Evolutionary conservation across 2,329 filamentous ascomycete species (phyloP).

Genomic region (Cladosporium halotolerans): DNA sequence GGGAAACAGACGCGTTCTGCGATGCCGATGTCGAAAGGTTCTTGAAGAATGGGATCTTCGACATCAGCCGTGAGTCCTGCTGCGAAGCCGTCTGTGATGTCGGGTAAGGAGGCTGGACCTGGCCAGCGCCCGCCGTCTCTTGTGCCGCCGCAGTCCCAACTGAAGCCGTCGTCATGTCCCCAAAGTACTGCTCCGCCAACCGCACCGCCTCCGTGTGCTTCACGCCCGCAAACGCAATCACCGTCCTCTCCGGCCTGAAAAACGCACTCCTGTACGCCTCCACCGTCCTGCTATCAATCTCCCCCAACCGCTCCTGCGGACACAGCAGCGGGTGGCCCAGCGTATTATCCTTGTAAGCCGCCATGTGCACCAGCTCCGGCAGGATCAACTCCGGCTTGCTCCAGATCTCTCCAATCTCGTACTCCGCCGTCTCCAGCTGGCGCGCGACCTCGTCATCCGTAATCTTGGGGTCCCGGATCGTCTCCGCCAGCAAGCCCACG

Average conservation of each 20-base stretch:
- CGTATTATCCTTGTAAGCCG: constrained; percentile 93
- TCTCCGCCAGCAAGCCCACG: constrained; percentile 81
- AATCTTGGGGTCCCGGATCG: constrained; percentile 77
- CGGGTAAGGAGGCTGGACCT: constrained; percentile 28
- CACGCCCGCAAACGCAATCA: constrained; percentile 91
- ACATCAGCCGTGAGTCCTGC: constrained; percentile 62
- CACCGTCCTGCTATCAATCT: constrained; percentile 69
- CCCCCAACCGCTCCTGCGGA: constrained; percentile 70
- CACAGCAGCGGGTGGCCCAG: constrained; percentile 90
- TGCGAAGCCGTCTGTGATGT: constrained; percentile 36
- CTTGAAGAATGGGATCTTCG: constrained; percentile 84
- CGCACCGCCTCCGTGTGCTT: constrained; percentile 72
- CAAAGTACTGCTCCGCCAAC: constrained; percentile 79
- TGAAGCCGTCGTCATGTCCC: constrained; percentile 63
- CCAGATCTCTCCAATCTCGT: constrained; percentile 97
- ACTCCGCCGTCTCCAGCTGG: constrained; percentile 85
- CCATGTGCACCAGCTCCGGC: constrained; percentile 90
- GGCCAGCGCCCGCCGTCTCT: constrained; percentile 14
- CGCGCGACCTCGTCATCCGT: constrained; percentile 80
- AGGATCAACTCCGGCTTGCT: constrained; percentile 92
- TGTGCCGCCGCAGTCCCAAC: constrained; percentile 19
- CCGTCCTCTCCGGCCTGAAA: constrained; percentile 83
- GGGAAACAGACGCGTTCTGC: constrained; percentile 53
- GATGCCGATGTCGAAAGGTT: constrained; percentile 72
- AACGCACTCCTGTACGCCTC: constrained; percentile 75